These are phyloP conservation scores for Epichloe coenophiala DNA, from an alignment of 2,329 filamentous ascomycete species.

Conservation along the genomic window DNA sequence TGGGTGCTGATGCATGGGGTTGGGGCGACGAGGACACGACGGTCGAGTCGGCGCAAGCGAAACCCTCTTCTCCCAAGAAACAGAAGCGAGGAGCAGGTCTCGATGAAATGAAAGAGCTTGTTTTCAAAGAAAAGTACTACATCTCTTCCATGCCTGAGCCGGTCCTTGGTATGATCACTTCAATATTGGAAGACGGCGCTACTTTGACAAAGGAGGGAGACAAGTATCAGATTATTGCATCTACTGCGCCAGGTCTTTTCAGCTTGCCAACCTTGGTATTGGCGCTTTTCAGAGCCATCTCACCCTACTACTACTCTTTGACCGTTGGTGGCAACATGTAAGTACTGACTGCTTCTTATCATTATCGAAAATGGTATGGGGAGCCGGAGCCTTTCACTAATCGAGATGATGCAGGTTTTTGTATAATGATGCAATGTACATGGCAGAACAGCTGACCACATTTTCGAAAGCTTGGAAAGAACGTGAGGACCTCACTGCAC, in stretches of 20 bases:
- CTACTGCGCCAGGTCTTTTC: conserved; percentile 57
- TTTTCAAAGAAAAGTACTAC: conserved; percentile 72
- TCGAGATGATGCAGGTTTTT: conserved; percentile 34
- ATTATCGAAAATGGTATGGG: background rate
- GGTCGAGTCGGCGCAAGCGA: conserved; percentile 11
- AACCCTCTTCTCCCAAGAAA: conserved; percentile 6
- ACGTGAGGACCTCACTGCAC: conserved; percentile 35
- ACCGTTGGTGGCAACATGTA: conserved; percentile 52
- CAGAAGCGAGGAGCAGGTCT: conserved; percentile 11
- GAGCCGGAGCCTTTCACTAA: background rate
- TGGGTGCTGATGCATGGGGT: conserved; percentile 60
- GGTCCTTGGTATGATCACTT: conserved; percentile 52
- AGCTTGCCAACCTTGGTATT: conserved; percentile 57
- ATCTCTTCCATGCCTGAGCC: conserved; percentile 78
- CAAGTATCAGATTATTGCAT: conserved; percentile 44
- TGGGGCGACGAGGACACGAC: conserved; percentile 59
- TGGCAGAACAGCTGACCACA: conserved; percentile 41
- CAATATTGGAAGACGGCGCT: conserved; percentile 47
- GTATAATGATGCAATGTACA: conserved; percentile 54
- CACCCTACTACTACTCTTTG: conserved; percentile 57
- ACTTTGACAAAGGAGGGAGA: conserved; percentile 41
- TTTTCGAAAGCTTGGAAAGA: conserved; percentile 38
- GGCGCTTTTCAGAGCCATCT: conserved; percentile 68
- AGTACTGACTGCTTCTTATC: conserved; percentile 11
- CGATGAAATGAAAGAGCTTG: conserved; percentile 47